These are phyloP conservation scores for Phialophora chinensis DNA, from an alignment of 2,329 filamentous ascomycete genomes.

Conservation along the genomic window DNA sequence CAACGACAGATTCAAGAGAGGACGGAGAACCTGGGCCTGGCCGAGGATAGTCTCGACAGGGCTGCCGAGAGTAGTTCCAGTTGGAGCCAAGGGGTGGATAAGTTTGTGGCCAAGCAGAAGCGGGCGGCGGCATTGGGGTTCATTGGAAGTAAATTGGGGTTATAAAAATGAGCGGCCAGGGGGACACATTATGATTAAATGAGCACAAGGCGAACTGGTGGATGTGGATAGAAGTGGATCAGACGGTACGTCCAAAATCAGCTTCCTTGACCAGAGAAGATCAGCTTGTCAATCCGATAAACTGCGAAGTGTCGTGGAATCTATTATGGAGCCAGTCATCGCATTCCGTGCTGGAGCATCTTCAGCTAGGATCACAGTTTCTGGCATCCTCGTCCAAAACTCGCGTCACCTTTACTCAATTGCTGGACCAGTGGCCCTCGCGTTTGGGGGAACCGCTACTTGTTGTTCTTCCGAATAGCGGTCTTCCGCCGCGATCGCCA, in stretches of 20 bases:
- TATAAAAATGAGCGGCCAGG: constrained; percentile 39
- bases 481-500: background rate
- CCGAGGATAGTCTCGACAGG: constrained; percentile 83
- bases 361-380: background rate
- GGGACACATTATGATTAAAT: background rate
- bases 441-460: background rate
- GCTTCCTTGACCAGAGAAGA: background rate
- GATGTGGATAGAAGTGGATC: background rate
- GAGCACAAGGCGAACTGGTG: background rate
- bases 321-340: background rate
- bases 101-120: constrained; percentile 87
- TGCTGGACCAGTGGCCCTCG: background rate
- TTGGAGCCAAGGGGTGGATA: constrained; percentile 87
- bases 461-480: background rate
- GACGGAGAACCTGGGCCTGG: constrained; percentile 82
- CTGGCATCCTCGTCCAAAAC: background rate
- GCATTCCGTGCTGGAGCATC: background rate
- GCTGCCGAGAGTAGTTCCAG: constrained; percentile 79
- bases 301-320: background rate
- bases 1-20: constrained; percentile 85
- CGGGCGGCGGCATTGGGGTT: constrained; percentile 76
- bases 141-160: constrained; percentile 52
- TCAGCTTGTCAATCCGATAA: background rate
- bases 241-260: background rate
- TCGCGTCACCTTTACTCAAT: background rate